These are phyloP conservation scores for Pythium dissotocum DNA, from an alignment of 352 stramenopile species.

Conservation along the genomic window DNA sequence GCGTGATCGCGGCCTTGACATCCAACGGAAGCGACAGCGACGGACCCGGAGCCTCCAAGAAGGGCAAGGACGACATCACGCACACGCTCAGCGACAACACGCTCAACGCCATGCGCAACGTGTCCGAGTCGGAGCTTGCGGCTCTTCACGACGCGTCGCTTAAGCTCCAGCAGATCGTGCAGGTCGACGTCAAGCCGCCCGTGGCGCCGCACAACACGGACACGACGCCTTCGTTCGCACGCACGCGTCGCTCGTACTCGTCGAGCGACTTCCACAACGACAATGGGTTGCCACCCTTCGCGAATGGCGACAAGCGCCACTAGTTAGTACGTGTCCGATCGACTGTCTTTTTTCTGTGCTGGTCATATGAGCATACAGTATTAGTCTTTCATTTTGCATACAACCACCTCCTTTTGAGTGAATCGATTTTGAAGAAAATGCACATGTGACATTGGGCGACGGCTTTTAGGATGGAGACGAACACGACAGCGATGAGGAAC, in stretches of 20 bases:
- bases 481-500: not conserved
- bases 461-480: not conserved
- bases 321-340: not conserved
- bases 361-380: not conserved
- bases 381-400: not conserved
- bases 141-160: conserved; percentile 38
- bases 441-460: not conserved
- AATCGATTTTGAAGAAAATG: conserved; percentile 10
- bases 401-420: not conserved
- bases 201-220: not conserved
- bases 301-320: conserved; percentile 20
- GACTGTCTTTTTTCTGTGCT: not conserved
- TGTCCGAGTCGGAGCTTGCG: conserved; percentile 41
- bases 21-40: conserved; percentile 40
- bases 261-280: conserved; percentile 31
- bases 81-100: conserved; percentile 45
- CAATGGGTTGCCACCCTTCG: conserved; percentile 29
- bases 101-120: conserved; percentile 33
- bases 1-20: conserved; percentile 38
- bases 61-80: conserved; percentile 30
- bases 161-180: conserved; percentile 35
- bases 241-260: conserved; percentile 28
- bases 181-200: conserved; percentile 22
- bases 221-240: conserved; percentile 11
- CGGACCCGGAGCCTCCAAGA: not conserved